phyloP scores from a whole-genome alignment of 208 protist species.

The Blastocrithidia nonstop region DNA sequence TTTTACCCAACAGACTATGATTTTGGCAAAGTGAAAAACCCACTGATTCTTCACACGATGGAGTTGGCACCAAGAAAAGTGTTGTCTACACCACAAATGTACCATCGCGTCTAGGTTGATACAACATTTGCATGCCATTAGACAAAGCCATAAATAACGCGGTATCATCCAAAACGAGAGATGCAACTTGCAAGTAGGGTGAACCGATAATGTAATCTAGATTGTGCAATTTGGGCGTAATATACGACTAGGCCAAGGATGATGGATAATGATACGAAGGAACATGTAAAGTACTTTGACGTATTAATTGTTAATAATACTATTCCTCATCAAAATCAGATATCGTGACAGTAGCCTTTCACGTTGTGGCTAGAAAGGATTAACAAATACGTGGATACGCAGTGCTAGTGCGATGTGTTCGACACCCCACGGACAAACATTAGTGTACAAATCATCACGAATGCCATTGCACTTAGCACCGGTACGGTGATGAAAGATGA shows the following conservation, averaged over 20 bases:
- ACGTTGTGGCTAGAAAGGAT: conserved; percentile 25
- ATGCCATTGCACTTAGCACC: conserved; percentile 56
- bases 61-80: conserved; percentile 33
- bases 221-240: too few relatives aligned
- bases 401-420: conserved; percentile 45
- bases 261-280: background rate
- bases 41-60: too few relatives aligned
- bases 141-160: conserved; percentile 40
- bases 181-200: conserved; percentile 29
- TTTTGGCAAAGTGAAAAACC: too few relatives aligned
- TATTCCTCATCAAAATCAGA: background rate
- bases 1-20: too few relatives aligned
- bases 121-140: conserved; percentile 35
- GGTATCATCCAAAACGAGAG: conserved; percentile 26
- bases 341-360: conserved; percentile 15
- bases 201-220: background rate
- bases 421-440: conserved; percentile 48
- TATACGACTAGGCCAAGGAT: too few relatives aligned
- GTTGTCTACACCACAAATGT: conserved; percentile 11
- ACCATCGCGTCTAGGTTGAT: conserved; percentile 23
- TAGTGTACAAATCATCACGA: conserved; percentile 70
- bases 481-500: conserved; percentile 55
- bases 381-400: conserved; percentile 42
- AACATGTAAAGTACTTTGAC: background rate
- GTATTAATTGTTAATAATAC: background rate